Percentiles rank a stretch among this genome's conserved stretches.
Evolutionary conservation across 306 rosid species (phyloP).

Genomic region (Parietaria judaica): DNA sequence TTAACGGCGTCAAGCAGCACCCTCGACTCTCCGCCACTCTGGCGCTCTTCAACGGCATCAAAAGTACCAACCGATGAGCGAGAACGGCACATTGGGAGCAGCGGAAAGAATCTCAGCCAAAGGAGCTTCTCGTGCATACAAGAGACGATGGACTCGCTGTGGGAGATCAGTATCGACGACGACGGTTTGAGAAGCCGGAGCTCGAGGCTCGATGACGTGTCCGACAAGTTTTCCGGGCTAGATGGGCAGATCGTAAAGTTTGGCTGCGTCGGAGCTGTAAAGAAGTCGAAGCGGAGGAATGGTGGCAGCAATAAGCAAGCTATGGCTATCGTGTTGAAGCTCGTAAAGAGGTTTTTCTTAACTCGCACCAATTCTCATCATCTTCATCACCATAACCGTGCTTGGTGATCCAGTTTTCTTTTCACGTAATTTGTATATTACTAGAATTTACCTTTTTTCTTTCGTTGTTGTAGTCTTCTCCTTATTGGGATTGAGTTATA

Average conservation of each 20-base stretch:
- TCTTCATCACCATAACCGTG: constrained; percentile 4
- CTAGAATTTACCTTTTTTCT: too few relatives aligned
- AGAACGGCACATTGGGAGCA: neutral
- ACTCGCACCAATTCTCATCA: neutral
- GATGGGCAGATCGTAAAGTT: neutral
- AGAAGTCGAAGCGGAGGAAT: neutral
- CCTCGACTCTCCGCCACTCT: constrained; percentile 10
- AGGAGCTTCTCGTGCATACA: neutral
- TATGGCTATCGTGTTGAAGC: constrained; percentile 3
- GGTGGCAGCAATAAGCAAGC: constrained; percentile 1
- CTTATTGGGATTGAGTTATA: too few relatives aligned
- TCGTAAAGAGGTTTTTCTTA: constrained; percentile 8
- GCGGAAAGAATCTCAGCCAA: neutral
- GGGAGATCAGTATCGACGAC: constrained; percentile 9
- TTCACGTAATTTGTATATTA: too few relatives aligned
- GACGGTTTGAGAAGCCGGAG: neutral
- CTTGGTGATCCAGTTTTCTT: constrained; percentile 3
- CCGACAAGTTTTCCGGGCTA: too few relatives aligned
- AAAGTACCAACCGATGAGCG: neutral
- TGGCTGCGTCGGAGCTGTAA: neutral
- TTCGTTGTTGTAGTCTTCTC: too few relatives aligned
- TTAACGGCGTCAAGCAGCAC: neutral
- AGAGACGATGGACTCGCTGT: constrained; percentile 11
- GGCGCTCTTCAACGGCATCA: constrained; percentile 1
- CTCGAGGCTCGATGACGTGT: neutral